Evolutionary conservation across 1,284 basidiomycete species (phyloP), one percentile per base, ranked within the genome.

Genomic region (Cryptococcus jaspeensis): DNA sequence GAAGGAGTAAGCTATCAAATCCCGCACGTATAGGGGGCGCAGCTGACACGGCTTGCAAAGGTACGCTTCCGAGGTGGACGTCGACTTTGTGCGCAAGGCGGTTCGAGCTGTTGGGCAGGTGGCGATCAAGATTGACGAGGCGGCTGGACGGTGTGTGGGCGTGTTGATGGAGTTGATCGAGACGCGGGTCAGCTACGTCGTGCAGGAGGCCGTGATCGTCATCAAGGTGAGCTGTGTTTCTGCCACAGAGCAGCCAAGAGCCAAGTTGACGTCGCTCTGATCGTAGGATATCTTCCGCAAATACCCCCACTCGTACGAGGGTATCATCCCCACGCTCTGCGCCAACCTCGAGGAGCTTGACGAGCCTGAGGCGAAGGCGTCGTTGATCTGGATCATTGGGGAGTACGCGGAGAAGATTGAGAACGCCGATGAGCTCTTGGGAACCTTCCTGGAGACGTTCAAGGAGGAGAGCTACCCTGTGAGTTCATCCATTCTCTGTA

Each of bases 331-430:
- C 0, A 90, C 84, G 18, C 81, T 99, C 16, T 99, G 94, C 76
- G 87, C 92, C 71, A 88, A 97, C 74, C 82, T 99, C 37, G 95
- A 98, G 69, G 83, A 84, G 18, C 79, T 99, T 45, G 95, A 99
- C 67, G 95, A 98, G 75, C 89, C 95, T 0, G 95, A 99, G 76
- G 88, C 94, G 2, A 97, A 97, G 68, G 89, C 94, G 0, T 89
- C 94, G 1, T 92, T 99, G 84, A 87, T 99, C 55, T 99, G 96
- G 96, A 94, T 99, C 68, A 83, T 99, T 51, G 96, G 96, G 1
- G 92, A 99, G 78, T 99, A 94, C 71, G 92, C 95, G 5, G 87
- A 99, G 73, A 85, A 88, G 66, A 99, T 99, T 60, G 92, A 97
- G 56, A 97, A 98, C 68, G 90, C 88, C 8, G 93, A 97, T 71